These are phyloP conservation scores for Colletotrichum sp. DNA, from an alignment of 2,329 filamentous ascomycete genomes.

Conservation along the genomic window DNA sequence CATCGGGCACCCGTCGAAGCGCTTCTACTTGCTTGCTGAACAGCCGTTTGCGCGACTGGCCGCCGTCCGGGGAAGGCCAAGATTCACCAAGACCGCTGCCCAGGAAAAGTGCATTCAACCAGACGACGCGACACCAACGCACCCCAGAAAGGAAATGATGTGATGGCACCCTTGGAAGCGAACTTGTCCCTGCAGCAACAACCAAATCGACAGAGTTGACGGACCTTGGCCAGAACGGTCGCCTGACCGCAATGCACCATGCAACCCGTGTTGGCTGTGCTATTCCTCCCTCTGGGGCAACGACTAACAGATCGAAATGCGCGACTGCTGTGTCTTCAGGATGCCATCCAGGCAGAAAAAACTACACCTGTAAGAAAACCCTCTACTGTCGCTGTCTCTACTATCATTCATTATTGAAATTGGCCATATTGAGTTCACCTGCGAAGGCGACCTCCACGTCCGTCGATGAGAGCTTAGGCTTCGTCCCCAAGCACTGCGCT, in stretches of 20 bases:
- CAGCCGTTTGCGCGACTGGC: background rate
- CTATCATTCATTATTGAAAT: too few relatives aligned
- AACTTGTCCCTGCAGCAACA: background rate
- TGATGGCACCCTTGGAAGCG: background rate
- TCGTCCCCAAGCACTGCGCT: background rate
- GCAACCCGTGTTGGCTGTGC: background rate
- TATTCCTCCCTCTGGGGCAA: background rate
- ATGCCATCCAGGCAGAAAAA: fast-evolving
- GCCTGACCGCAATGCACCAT: background rate
- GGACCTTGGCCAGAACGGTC: background rate
- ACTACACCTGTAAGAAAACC: fast-evolving
- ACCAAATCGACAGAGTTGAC: background rate
- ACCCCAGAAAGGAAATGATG: background rate
- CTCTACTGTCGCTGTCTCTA: too few relatives aligned
- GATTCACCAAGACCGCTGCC: background rate
- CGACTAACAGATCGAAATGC: background rate
- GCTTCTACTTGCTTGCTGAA: background rate
- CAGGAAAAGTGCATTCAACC: background rate
- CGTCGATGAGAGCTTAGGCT: background rate
- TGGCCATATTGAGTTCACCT: too few relatives aligned
- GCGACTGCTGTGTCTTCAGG: too few relatives aligned
- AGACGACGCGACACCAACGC: background rate
- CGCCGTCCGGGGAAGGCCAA: background rate
- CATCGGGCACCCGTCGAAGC: background rate
- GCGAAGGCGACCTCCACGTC: background rate